Conservation (phyloP, 2,329 filamentous ascomycete genomes). For the Botrytis squamosa region DNA sequence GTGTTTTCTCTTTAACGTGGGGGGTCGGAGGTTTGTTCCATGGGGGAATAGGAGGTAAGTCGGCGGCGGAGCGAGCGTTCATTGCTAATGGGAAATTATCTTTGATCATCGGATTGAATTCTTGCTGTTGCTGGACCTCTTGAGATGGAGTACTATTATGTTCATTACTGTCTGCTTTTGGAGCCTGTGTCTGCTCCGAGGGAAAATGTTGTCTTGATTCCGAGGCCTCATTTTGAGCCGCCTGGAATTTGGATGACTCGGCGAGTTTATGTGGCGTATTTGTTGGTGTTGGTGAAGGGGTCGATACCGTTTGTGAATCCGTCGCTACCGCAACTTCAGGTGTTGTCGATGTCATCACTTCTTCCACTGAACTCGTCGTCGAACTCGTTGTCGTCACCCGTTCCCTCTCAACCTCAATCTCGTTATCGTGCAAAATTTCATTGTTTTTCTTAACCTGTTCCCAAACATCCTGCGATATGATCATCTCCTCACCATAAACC, state of each 20-base stretch:
- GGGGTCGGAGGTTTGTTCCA: conserved; percentile 46
- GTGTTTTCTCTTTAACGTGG: conserved; percentile 45
- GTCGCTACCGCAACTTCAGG: neutral
- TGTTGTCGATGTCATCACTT: neutral
- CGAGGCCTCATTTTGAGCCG: neutral
- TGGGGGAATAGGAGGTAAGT: conserved; percentile 44
- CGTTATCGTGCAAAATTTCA: neutral
- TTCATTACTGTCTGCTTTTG: neutral
- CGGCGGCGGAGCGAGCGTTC: conserved; percentile 26
- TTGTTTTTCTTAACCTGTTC: neutral
- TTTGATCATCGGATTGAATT: conserved; percentile 6
- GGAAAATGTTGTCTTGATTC: neutral
- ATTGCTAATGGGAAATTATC: conserved; percentile 34
- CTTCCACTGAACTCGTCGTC: neutral
- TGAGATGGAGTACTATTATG: neutral
- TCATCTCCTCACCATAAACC: neutral
- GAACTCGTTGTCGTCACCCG: neutral
- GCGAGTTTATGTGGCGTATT: neutral
- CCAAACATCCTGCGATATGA: neutral
- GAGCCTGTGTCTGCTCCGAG: neutral
- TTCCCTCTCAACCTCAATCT: neutral
- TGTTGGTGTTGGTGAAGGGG: neutral
- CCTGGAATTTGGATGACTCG: neutral
- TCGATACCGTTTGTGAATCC: neutral
- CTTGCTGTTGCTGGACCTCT: neutral